A percentile compares a stretch with the other conserved stretches of the same genome.
Conservation (phyloP, 2,329 filamentous ascomycete genomes). For the Hypoxylon sp. region DNA sequence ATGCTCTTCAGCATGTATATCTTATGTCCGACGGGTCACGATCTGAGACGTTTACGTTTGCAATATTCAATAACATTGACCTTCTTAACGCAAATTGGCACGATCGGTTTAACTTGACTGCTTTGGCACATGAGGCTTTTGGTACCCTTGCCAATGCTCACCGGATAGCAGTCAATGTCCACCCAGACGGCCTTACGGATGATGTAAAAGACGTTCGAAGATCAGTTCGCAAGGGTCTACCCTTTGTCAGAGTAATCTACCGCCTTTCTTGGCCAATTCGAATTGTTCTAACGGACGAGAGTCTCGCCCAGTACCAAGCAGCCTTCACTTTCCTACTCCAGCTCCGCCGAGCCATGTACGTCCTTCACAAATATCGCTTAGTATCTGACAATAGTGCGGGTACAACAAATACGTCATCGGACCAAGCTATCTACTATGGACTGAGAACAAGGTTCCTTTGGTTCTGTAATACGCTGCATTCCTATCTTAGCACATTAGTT, state of each 20-base stretch:
- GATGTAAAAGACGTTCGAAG: conserved; percentile 64
- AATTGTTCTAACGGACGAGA: conserved; percentile 79
- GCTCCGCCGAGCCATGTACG: conserved; percentile 76
- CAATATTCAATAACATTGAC: conserved; percentile 83
- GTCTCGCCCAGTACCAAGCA: conserved; percentile 76
- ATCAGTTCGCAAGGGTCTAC: conserved; percentile 73
- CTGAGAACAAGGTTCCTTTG: conserved; percentile 80
- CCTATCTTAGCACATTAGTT: conserved; percentile 82
- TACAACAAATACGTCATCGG: conserved; percentile 57
- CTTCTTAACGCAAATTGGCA: conserved; percentile 74
- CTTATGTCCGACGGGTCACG: conserved; percentile 81
- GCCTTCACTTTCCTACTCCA: conserved; percentile 85
- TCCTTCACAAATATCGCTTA: conserved; percentile 71
- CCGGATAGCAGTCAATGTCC: conserved; percentile 72
- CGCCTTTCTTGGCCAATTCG: conserved; percentile 75
- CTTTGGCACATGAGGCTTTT: conserved; percentile 81
- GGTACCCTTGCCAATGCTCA: conserved; percentile 70
- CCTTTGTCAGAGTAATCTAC: conserved; percentile 76
- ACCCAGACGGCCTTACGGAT: conserved; percentile 57
- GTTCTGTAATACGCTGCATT: conserved; percentile 82
- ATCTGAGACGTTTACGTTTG: conserved; percentile 74
- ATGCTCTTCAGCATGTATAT: conserved; percentile 80
- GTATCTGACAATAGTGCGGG: conserved; percentile 59
- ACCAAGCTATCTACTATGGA: conserved; percentile 67
- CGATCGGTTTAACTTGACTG: conserved; percentile 85